Base-by-base conservation (phyloP, 768 basidiomycete genomes). In the Ramaria rubella region DNA sequence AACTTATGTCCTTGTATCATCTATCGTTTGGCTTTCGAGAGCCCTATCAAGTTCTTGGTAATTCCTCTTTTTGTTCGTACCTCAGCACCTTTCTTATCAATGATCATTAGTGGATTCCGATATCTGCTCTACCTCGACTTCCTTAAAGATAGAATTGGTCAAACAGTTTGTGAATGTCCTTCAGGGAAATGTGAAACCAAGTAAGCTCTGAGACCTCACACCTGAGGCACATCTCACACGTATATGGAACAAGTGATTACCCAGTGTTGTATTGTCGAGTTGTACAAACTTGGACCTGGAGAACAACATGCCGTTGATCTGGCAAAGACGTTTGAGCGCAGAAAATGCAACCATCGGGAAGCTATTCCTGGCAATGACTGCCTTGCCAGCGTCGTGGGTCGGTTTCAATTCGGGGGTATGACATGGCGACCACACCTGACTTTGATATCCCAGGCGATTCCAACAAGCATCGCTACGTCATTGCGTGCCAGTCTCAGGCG, bases 281-380 rank as follows among this genome's bases (percentile, higher is more conserved):
- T 99, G 2, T 98, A 99, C 72, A 78, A 92, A 2, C 81, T 86
- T 55, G 94, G 92, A 12, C 82, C 79, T 58, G 65, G 76, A 1
- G 79, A 80, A 29, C 94, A 97, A 66, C 72, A 80, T 0, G 81
- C 85, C 0, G 85, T 92, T 0, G 90, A 96, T 67, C 77, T 96
- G 42, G 95, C 96, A 1, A 98, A 97, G 72, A 80, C 77, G 0
- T 97, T 96, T 62, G 95, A 97, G 72, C 79, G 95, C 56, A 70
- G 96, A 61, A 92, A 88, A 71, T 99, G 96, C 68, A 97, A 97
- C 67, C 96, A 99, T 68, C 78, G 84, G 59, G 88, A 94, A 63
- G 75, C 87, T n/a, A 87, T 97, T 27, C 76, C 80, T 0, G 87
- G 87, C 29, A 83, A 88, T 48, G 91, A 93, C 17, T 99, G 96